phyloP scores from a whole-genome alignment of 2,329 filamentous ascomycete species.

The Phialocephala subalpina region DNA sequence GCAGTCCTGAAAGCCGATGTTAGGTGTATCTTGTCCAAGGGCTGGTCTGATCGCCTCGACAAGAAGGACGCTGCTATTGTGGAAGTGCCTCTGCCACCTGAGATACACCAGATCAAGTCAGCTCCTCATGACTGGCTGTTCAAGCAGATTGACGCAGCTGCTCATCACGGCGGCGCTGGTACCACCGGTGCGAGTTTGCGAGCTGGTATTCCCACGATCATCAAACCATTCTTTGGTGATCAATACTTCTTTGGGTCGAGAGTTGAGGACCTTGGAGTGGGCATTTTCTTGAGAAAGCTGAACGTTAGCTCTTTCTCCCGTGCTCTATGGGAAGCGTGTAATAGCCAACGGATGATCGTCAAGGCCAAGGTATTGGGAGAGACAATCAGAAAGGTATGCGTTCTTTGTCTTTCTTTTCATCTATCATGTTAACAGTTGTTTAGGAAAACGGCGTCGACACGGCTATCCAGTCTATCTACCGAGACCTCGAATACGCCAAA shows the following conservation, averaged over 20 bases:
- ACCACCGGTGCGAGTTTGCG: constrained; percentile 93
- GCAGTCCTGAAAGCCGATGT: constrained; percentile 92
- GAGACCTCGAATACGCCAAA: constrained; percentile 92
- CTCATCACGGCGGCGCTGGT: constrained; percentile 93
- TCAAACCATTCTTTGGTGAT: constrained; percentile 97
- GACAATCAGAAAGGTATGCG: constrained; percentile 81
- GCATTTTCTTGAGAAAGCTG: constrained; percentile 87
- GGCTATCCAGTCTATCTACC: constrained; percentile 92
- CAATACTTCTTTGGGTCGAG: constrained; percentile 95
- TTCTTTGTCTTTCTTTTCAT: neutral
- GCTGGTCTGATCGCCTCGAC: constrained; percentile 88
- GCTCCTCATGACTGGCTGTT: constrained; percentile 98
- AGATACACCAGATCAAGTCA: constrained; percentile 88
- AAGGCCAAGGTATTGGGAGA: constrained; percentile 86
- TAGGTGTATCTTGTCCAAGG: constrained; percentile 92
- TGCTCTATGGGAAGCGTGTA: constrained; percentile 89
- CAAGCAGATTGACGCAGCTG: constrained; percentile 88
- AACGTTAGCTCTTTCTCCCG: constrained; percentile 86
- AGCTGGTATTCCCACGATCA: constrained; percentile 91
- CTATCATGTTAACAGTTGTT: constrained; percentile 41
- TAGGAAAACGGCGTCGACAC: constrained; percentile 90
- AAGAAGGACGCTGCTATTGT: constrained; percentile 60
- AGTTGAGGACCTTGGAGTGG: constrained; percentile 92
- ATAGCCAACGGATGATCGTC: constrained; percentile 88
- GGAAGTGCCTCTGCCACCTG: constrained; percentile 73